Percentiles rank a stretch among this genome's conserved stretches.
Conservation (phyloP, 352 stramenopile species). For the Pythium aristosporum region DNA sequence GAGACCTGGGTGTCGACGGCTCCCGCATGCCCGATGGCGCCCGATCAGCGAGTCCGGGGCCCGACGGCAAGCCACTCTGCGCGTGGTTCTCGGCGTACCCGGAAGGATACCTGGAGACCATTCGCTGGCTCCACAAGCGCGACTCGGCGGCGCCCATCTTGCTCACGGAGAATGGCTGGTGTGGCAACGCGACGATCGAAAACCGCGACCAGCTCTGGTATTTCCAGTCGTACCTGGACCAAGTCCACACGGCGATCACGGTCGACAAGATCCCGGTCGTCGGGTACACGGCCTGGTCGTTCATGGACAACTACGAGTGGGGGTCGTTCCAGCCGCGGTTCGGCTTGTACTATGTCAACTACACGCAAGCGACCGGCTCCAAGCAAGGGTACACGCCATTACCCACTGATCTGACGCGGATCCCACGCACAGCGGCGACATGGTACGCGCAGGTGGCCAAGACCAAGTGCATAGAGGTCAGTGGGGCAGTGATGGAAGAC, state of each 20-base stretch:
- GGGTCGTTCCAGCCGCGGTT: slow-evolving; percentile 65
- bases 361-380: slow-evolving; percentile 31
- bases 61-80: slow-evolving; percentile 36
- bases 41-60: slow-evolving; percentile 40
- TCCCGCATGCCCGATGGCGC: slow-evolving; percentile 54
- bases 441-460: slow-evolving; percentile 58
- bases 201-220: slow-evolving; percentile 73
- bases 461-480: slow-evolving; percentile 53
- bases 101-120: slow-evolving; percentile 47
- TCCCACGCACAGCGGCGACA: slow-evolving; percentile 46
- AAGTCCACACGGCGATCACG: slow-evolving; percentile 54
- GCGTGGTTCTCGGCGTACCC: slow-evolving; percentile 50
- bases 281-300: slow-evolving; percentile 92
- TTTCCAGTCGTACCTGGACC: slow-evolving; percentile 49
- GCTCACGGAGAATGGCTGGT: slow-evolving; percentile 67
- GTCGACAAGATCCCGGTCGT: slow-evolving; percentile 72
- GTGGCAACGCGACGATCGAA: slow-evolving; percentile 51
- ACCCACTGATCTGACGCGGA: slow-evolving; percentile 32
- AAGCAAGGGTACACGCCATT: slow-evolving; percentile 34
- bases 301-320: slow-evolving; percentile 96
- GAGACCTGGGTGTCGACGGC: slow-evolving; percentile 52
- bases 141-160: slow-evolving; percentile 43
- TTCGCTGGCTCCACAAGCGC: slow-evolving; percentile 46
- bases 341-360: slow-evolving; percentile 67
- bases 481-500: background rate